Conservation (phyloP, 2,329 filamentous ascomycete genomes). For the Bretziella fagacearum region DNA sequence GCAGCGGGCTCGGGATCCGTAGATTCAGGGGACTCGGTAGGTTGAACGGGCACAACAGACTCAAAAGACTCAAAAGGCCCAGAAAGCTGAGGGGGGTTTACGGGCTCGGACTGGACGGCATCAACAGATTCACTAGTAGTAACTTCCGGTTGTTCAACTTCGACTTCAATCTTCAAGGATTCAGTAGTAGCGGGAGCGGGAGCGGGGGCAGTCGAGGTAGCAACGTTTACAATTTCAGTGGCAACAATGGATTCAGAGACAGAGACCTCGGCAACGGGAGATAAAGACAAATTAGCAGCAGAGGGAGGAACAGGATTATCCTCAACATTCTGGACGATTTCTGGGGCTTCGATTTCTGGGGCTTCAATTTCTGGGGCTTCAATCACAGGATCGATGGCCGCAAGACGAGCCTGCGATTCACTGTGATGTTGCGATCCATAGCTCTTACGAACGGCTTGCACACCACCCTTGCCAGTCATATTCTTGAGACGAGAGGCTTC, state of each 20-base stretch:
- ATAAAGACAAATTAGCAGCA: neutral
- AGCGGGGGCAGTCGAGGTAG: neutral
- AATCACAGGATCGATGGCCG: neutral
- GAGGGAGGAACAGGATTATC: neutral
- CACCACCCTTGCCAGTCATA: slow-evolving; percentile 18
- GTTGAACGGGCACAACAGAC: neutral
- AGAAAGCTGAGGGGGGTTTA: too few species aligned
- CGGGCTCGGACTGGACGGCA: too few species aligned
- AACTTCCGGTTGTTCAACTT: neutral
- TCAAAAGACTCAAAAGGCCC: too few species aligned
- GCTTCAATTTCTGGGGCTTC: neutral
- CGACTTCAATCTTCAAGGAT: too few species aligned
- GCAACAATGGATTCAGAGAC: neutral
- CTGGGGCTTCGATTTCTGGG: neutral
- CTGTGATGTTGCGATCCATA: slow-evolving; percentile 6
- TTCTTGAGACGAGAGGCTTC: neutral
- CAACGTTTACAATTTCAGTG: neutral
- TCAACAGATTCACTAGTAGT: neutral
- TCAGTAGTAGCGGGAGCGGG: neutral
- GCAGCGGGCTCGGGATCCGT: too few species aligned
- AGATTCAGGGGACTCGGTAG: neutral
- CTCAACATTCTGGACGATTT: neutral
- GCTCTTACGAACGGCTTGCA: slow-evolving; percentile 9
- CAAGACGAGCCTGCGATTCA: slow-evolving; percentile 2
- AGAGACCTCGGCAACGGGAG: neutral